Evolutionary conservation across 257 asterid species (phyloP), one percentile per base, ranked within the genome.

Genomic region (Przewalskia tangutica): DNA sequence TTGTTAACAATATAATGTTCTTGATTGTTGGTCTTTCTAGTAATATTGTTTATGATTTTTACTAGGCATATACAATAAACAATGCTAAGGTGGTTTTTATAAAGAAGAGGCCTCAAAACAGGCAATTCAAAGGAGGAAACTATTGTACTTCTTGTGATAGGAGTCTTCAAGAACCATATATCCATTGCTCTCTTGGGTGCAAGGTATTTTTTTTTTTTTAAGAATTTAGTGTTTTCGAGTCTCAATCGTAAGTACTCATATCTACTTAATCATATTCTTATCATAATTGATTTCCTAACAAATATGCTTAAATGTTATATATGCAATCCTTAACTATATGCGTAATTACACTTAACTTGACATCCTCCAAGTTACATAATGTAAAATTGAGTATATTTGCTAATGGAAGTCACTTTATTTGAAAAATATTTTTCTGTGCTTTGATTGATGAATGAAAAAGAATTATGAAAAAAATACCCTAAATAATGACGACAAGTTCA

Each of bases 101-200:
- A 81, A 95, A 95, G 89, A 95, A 95, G 87, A 91, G 98, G 40
- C 97, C 95, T 77, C 98, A 93, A 85, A 95, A 95, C 58, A 85
- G 98, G 89, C 98, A 90, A 81, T 95, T 95, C 80, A 95, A 95
- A 88, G 98, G 98, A 50, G 97, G 95, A 58, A 95, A 95, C 71
- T 95, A 88, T 64, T 95, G 98, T 90, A 92, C 97, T 67, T 95
- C 98, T 0, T 95, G 98, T 84, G 98, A 92, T 38, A 86, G 98
- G 78, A 81, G 94, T 81, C 97, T 95, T 53, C 98, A 95, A 82
- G 98, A 93, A 59, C 98, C 98, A 14, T 93, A 89, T 84, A 89
- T 87, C 77, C 98, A 93, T 89, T 95, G 98, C 82, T 95, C 98
- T 77, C 92, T 95, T 4, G 98, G 98, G 13, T 95, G 98, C 91